Evolutionary conservation across 2,329 filamentous ascomycete species (phyloP).

Genomic region (Nemania serpens): DNA sequence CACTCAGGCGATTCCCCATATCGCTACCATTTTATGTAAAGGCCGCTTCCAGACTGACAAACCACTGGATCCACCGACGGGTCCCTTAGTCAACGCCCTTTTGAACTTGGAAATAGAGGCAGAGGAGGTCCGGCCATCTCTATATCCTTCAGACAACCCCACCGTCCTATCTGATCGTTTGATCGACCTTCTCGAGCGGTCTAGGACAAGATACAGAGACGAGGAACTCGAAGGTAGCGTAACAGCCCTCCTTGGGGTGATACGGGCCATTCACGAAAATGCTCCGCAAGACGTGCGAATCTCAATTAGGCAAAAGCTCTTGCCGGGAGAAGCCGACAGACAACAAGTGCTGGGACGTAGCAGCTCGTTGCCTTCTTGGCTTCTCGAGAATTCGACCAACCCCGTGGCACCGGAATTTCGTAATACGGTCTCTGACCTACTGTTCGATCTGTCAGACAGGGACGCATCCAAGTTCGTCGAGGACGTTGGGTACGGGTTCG

Average conservation of each 20-base stretch:
- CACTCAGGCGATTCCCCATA: slow-evolving; percentile 67
- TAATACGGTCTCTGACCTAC: slow-evolving; percentile 73
- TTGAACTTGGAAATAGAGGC: slow-evolving; percentile 74
- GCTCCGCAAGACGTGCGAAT: slow-evolving; percentile 66
- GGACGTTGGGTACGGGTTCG: slow-evolving; percentile 94
- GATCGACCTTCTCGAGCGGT: slow-evolving; percentile 70
- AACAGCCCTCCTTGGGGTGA: slow-evolving; percentile 73
- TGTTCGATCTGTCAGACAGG: slow-evolving; percentile 86
- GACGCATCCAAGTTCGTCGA: slow-evolving; percentile 80
- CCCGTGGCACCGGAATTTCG: slow-evolving; percentile 73
- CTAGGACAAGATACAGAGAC: slow-evolving; percentile 66
- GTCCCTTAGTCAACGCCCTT: slow-evolving; percentile 76
- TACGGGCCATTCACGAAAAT: slow-evolving; percentile 72
- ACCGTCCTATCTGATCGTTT: slow-evolving; percentile 66
- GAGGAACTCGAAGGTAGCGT: slow-evolving; percentile 73
- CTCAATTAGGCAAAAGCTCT: slow-evolving; percentile 67
- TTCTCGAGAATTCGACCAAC: slow-evolving; percentile 79
- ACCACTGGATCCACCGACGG: slow-evolving; percentile 74
- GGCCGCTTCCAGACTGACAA: slow-evolving; percentile 61
- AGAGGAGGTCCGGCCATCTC: slow-evolving; percentile 55
- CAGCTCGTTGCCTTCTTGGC: slow-evolving; percentile 72
- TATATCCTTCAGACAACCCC: slow-evolving; percentile 69
- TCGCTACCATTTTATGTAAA: slow-evolving; percentile 72
- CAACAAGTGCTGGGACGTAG: slow-evolving; percentile 76
- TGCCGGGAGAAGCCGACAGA: slow-evolving; percentile 79